Base-by-base conservation (phyloP, 192 early-diverging fungal genomes). In the Mycoemilia scoparia region DNA sequence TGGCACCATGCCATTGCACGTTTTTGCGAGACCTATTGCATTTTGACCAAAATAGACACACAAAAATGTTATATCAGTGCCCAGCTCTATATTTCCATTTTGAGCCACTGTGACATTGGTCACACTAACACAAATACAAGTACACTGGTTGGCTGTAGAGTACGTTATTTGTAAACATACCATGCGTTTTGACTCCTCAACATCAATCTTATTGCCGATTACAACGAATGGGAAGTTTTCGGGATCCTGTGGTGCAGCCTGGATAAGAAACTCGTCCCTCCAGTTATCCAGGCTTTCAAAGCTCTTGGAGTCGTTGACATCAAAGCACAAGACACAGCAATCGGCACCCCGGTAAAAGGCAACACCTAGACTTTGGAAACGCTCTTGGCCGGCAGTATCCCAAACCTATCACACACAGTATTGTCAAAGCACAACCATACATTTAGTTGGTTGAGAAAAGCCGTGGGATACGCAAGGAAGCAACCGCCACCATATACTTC, bases 181-280 rank as follows among this genome's bases (percentile, higher is more conserved):
- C 76, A 82, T 78, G 38, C 87, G 56, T 59, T n/a, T n/a, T n/a
- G n/a, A n/a, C n/a, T 96, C 89, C 49, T 96, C 95, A 53, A 99
- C 60, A 55, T 99, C 95, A 30, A 99, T 73, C 70, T 99, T 99
- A 68, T 99, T 99, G 32, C 92, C 95, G n/a, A 99, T 62, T 10
- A 99, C 87, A 32, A 99, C 85, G 67, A 99, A 99, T 24, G 95
- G 95, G 58, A 99, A 99, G 68, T 80, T 89, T 46, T 98, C 91
- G 5, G 91, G 87, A 41, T 90, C 84, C 32, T 82, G 57, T 27
- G 95, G 89, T 10, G 74, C 80, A 14, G 86, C 87, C 52, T 99
- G 95, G 23, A 95, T 67, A 66, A 99, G 56, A 48, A 99, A 99
- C 67, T 99, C 95, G 63, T 96, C 91, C 54, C 86, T 67, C 95